Conservation (phyloP, 176 grass and related monocot genomes). For the Cenchrus purpureus region DNA sequence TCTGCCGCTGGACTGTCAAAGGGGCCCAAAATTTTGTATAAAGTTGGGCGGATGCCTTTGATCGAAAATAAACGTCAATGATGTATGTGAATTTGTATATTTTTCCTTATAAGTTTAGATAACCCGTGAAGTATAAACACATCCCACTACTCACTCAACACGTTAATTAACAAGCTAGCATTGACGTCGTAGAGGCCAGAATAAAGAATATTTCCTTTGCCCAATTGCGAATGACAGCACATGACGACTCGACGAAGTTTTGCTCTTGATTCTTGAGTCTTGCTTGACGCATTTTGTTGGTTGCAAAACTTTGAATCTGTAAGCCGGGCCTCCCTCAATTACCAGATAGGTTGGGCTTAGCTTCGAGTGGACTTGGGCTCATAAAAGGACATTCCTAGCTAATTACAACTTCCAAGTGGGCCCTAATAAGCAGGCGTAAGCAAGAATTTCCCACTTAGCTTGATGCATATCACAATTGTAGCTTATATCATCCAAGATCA, state of each 20-base stretch:
- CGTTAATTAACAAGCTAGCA: not conserved
- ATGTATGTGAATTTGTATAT: not conserved
- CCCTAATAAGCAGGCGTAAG: too few relatives aligned
- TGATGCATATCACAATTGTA: too few relatives aligned
- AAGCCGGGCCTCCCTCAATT: not conserved
- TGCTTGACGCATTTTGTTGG: too few relatives aligned
- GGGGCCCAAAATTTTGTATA: too few relatives aligned
- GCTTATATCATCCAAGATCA: too few relatives aligned
- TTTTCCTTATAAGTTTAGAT: not conserved
- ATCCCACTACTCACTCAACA: not conserved
- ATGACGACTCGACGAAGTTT: not conserved
- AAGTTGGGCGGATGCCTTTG: too few relatives aligned
- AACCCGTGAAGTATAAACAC: not conserved
- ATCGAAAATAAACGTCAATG: too few relatives aligned
- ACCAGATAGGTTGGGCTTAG: not conserved
- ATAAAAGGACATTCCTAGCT: not conserved
- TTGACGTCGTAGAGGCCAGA: not conserved
- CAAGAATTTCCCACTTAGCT: too few relatives aligned
- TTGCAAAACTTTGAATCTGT: too few relatives aligned
- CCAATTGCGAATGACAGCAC: not conserved
- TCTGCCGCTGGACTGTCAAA: too few relatives aligned
- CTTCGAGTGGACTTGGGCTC: not conserved
- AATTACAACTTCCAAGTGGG: not conserved
- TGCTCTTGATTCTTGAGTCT: too few relatives aligned
- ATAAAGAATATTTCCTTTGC: not conserved